Evolutionary conservation across 371 early-diverging fungal genomes (phyloP), one percentile per base, ranked within the genome.

Genomic region (Furculomyces boomerangus): DNA sequence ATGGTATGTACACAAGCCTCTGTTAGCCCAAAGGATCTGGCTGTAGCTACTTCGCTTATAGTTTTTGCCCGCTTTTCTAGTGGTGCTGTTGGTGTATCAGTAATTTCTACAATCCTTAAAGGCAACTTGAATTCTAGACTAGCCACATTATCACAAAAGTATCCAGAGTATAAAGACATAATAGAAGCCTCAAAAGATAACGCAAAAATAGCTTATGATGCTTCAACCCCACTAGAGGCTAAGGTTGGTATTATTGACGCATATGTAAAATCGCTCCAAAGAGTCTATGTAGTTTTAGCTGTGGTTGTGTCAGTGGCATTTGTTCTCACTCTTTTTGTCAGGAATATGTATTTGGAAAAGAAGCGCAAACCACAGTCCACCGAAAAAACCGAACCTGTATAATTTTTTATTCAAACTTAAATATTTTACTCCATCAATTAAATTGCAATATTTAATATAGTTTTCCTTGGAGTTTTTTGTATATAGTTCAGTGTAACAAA

Each of bases 201-300:
- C 59, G 65, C 65, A 60, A 63, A 57, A 52, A 58, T 26, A 48
- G 61, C 57, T 49, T 71, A 45, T 62, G 61, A 35, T 18, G 20
- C 55, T 18, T 31, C 47, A 2, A 51, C 72, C 25, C 67, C 71
- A 0, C 30, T 30, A 16, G 68, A 65, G 2, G 54, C 69, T n/a
- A 73, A 72, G 44, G 50, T 20, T 0, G 57, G 63, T 41, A 61
- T 82, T 25, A 64, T 81, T 44, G 60, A 73, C 43, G 73, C 74
- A 1, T 85, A 79, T 56, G 76, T 73, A 35, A 14, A 59, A 3
- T 75, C 82, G 0, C 57, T 86, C 31, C 73, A 71, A 30, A 63
- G 59, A 20, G 68, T 78, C 2, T 86, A 82, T 62, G 61, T 70
- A n/a, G n/a, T n/a, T n/a, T n/a, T n/a, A n/a, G n/a, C n/a, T n/a